Conservation (phyloP, 345 rosid genomes). For the Jatropha curcas region DNA sequence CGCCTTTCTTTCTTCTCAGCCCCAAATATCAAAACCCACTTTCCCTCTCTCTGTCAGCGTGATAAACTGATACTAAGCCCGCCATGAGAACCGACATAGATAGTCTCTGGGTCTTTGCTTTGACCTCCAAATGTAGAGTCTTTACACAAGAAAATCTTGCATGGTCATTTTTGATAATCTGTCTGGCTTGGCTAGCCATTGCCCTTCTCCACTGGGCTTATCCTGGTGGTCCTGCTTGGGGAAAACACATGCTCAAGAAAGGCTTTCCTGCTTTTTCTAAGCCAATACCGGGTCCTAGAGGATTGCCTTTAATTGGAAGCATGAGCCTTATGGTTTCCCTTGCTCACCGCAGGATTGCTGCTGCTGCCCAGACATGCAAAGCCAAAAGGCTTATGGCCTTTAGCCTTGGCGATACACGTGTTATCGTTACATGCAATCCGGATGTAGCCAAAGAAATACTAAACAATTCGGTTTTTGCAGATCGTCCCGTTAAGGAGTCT, state of each 20-base stretch:
- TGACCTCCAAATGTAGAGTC: slow-evolving; percentile 56
- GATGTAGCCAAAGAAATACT: slow-evolving; percentile 69
- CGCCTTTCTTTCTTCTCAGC: neutral
- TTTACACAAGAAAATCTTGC: slow-evolving; percentile 41
- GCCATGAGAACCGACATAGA: slow-evolving; percentile 24
- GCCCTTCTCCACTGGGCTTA: slow-evolving; percentile 53
- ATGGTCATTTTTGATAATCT: slow-evolving; percentile 42
- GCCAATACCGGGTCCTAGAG: slow-evolving; percentile 72
- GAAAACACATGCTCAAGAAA: slow-evolving; percentile 36
- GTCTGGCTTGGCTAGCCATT: slow-evolving; percentile 35
- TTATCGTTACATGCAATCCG: slow-evolving; percentile 63
- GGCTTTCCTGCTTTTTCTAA: neutral
- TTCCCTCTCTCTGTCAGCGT: neutral
- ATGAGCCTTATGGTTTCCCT: slow-evolving; percentile 60
- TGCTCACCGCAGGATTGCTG: slow-evolving; percentile 61
- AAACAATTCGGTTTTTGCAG: slow-evolving; percentile 61
- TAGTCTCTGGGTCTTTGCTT: slow-evolving; percentile 36
- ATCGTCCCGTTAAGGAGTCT: slow-evolving; percentile 76
- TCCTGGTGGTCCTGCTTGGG: slow-evolving; percentile 86
- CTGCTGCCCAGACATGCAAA: slow-evolving; percentile 35
- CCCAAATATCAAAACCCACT: neutral
- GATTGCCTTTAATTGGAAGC: slow-evolving; percentile 65
- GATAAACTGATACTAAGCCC: too few species aligned
- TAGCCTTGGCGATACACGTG: slow-evolving; percentile 66
- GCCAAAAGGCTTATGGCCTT: slow-evolving; percentile 71